Percentiles rank a stretch among this genome's conserved stretches.
Evolutionary conservation across 139 green algal genomes (phyloP).

Genomic region (Pycnococcus provasolii): DNA sequence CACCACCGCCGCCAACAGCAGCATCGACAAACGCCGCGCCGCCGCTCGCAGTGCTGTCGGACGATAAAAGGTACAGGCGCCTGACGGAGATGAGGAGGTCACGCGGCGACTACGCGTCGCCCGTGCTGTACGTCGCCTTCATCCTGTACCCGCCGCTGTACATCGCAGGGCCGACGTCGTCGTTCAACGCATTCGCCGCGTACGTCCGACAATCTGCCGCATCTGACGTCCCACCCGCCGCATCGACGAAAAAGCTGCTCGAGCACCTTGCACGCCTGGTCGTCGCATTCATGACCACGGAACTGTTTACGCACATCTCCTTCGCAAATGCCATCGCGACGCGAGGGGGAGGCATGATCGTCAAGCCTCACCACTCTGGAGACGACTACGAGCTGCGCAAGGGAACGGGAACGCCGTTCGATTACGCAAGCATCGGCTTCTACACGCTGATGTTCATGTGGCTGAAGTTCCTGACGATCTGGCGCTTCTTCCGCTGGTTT

Average conservation of each 20-base stretch:
- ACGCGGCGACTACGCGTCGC: not conserved
- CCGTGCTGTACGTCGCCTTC: conserved; percentile 49
- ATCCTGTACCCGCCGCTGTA: conserved; percentile 82
- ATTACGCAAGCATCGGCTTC: not conserved
- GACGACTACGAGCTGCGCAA: not conserved
- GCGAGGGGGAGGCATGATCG: not conserved
- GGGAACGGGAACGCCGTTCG: conserved; percentile 1
- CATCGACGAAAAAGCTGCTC: not conserved
- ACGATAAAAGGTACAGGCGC: not conserved
- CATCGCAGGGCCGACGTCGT: conserved; percentile 73
- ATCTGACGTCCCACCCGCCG: not conserved
- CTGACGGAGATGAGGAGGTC: not conserved
- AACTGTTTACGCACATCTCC: not conserved
- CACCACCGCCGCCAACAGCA: not conserved
- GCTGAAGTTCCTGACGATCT: conserved; percentile 70
- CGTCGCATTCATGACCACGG: no score
- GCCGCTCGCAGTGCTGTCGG: not conserved
- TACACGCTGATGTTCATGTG: conserved; percentile 63
- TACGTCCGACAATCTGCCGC: conserved; percentile 7
- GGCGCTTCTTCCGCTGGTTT: conserved; percentile 42
- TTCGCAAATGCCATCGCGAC: no score
- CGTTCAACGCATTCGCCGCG: conserved; percentile 66
- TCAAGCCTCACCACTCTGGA: not conserved
- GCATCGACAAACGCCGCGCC: not conserved
- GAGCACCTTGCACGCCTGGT: not conserved